Percentiles rank a stretch among this genome's conserved stretches.
phyloP scores from a whole-genome alignment of 108 stramenopile species.

The Nitzschia sp. region DNA sequence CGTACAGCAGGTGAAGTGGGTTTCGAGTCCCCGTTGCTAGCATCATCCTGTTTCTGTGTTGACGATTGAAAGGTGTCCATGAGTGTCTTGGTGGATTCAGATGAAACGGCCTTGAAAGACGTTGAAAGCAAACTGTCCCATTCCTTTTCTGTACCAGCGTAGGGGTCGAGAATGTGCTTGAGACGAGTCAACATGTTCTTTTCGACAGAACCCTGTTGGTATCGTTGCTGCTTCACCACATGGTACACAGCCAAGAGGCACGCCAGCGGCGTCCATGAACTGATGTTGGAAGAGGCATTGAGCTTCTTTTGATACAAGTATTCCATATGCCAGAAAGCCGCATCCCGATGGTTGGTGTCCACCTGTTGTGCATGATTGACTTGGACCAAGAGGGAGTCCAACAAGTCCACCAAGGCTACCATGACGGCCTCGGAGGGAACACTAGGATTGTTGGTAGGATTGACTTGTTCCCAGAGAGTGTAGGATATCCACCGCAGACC shows the following conservation, averaged over 20 bases:
- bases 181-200: slow-evolving; percentile 10
- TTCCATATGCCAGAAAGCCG: slow-evolving; percentile 15
- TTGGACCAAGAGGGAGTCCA: neutral
- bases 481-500: slow-evolving; percentile 18
- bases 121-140: too few species aligned
- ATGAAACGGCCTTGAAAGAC: neutral
- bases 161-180: slow-evolving; percentile 37
- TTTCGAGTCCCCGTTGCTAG: neutral
- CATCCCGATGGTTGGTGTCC: neutral
- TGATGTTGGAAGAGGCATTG: neutral
- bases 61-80: neutral
- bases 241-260: slow-evolving; percentile 39
- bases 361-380: too few species aligned
- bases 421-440: neutral
- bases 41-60: neutral
- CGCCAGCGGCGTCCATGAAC: slow-evolving; percentile 25
- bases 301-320: neutral
- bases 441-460: neutral
- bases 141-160: neutral
- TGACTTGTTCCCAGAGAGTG: slow-evolving; percentile 10
- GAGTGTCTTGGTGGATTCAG: neutral
- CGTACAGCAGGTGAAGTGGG: neutral
- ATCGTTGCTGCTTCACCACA: slow-evolving; percentile 3
- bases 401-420: neutral
- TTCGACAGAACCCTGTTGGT: neutral